Evolutionary conservation across 768 basidiomycete species (phyloP), one percentile per base, ranked within the genome.

Genomic region (Phaeotremella skinneri): DNA sequence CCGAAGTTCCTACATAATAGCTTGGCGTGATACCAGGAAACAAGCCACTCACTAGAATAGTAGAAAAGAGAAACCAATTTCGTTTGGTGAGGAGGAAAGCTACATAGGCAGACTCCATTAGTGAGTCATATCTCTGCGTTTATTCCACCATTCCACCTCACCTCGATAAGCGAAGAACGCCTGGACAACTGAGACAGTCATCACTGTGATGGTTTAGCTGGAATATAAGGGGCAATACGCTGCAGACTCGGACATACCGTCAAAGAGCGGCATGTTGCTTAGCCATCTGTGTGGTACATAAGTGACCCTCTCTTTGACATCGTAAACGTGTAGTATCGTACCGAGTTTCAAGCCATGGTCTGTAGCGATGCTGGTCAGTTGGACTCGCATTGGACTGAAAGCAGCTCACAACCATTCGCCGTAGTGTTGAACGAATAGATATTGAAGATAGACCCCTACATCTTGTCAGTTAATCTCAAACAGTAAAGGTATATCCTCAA

Each of bases 391-490:
- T 2, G 27, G 3, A 21, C 54, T 43, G 39, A 2, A 43, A 55
- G 0, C 43, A 26, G 30, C 57, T 63, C 30, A 59, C 55, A 59
- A 26, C 61, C 61, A 66, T 23, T 52, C 20, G 7, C 64, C 67
- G 53, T 52, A 69, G 26, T 50, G 23, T 30, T 63, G 57, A 30
- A 66, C 64, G 45, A 69, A 64, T 31, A 66, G 64, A 56, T 69
- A 66, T 17, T 58, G 56, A 39, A 55, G 52, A 49, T 63, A 69
- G 9, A 49, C 56, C 59, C 58, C 55, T 56, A 27, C 20, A 21
- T 41, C 11, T 16, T 27, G 11, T 13, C 21, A 9, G 17, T 51
- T 13, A 31, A 6, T n/a, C 29, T 31, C 11, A 31, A 14, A 13
- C 50, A 51, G 11, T 14, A 27, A 26, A 17, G 52, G n/a, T 7